phyloP scores from a whole-genome alignment of 371 early-diverging fungal species.

The Blastocladiella emersonii region DNA sequence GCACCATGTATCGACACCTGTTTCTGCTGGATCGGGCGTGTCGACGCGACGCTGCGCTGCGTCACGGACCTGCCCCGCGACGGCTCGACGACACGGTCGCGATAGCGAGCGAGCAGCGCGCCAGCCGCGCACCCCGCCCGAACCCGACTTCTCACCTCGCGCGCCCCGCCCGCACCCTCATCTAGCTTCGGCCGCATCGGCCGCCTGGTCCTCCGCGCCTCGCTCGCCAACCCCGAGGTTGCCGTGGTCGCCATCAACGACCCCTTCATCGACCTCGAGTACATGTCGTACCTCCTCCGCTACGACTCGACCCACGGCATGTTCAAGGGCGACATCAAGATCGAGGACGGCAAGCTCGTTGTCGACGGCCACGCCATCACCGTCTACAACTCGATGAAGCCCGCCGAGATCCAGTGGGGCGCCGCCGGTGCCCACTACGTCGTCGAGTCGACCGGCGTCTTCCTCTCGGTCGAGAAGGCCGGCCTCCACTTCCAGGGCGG shows the following conservation, averaged over 20 bases:
- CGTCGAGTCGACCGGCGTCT: constrained; percentile 98
- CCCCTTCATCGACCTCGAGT: constrained; percentile 89
- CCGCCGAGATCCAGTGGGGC: constrained; percentile 88
- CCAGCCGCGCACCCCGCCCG: no score
- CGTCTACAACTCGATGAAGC: constrained; percentile 57
- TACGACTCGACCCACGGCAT: constrained; percentile 97
- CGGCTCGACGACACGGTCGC: constrained; percentile 5
- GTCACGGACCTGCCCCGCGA: constrained; percentile 4
- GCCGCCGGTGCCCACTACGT: constrained; percentile 78
- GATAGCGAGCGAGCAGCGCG: no score
- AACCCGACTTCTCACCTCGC: no score
- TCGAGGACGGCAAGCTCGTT: constrained; percentile 67
- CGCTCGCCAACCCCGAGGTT: constrained; percentile 57
- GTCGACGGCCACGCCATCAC: constrained; percentile 67
- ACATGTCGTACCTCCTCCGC: constrained; percentile 90
- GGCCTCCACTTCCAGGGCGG: constrained; percentile 80
- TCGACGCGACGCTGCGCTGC: no score
- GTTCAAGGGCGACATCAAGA: constrained; percentile 59
- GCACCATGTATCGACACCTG: no score
- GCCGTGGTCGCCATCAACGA: constrained; percentile 95
- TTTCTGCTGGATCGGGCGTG: no score
- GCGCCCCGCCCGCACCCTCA: constrained; percentile 1
- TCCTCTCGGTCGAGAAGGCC: constrained; percentile 84
- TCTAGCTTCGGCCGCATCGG: constrained; percentile 94
- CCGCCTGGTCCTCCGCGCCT: constrained; percentile 91